phyloP scores from a whole-genome alignment of 2,329 filamentous ascomycete genomes.

The Calonectria naviculata region DNA sequence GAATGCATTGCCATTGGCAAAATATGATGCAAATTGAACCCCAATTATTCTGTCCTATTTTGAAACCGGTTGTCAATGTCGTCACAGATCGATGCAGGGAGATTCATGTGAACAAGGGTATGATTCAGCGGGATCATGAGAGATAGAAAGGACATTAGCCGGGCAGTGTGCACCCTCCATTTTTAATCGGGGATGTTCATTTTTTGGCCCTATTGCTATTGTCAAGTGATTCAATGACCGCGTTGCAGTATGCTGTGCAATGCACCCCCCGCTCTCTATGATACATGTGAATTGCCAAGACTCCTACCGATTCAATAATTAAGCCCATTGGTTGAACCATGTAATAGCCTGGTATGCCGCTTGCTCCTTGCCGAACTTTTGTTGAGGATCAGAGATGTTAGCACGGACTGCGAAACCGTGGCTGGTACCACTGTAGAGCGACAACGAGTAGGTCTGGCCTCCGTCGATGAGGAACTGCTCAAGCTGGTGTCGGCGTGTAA shows the following conservation, averaged over 20 bases:
- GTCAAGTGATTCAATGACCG: no score
- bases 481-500: not conserved
- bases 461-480: not conserved
- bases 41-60: no score
- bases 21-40: no score
- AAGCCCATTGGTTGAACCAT: not conserved
- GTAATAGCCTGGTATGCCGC: not conserved
- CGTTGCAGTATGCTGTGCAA: not conserved
- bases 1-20: no score
- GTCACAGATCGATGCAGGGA: no score
- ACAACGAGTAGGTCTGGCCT: not conserved
- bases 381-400: not conserved
- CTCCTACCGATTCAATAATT: not conserved
- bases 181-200: no score
- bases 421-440: not conserved
- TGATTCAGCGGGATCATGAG: no score
- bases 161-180: no score
- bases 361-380: slow-evolving; percentile 1
- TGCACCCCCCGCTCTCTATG: not conserved
- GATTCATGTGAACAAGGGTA: no score
- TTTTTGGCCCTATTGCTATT: no score
- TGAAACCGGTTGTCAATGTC: no score
- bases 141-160: no score
- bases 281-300: not conserved
- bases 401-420: not conserved